Conservation (phyloP, 345 rosid genomes). For the Salix purpurea region DNA sequence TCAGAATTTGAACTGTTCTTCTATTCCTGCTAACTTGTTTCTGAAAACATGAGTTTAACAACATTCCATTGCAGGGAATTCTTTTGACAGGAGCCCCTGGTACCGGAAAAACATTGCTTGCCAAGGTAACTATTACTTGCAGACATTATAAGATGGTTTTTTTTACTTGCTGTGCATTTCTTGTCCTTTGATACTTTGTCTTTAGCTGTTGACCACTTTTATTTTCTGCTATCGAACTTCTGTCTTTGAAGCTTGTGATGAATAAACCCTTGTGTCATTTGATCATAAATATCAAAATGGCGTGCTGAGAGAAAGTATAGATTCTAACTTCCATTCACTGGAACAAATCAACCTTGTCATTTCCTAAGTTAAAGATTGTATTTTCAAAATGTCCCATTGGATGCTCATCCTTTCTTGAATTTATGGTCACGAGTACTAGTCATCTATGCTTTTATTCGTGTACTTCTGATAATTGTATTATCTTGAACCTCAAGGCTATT, state of each 20-base stretch:
- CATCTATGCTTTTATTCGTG: background rate
- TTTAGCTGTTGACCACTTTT: background rate
- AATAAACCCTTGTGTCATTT: background rate
- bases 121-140: conserved; percentile 54
- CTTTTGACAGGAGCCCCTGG: conserved; percentile 99
- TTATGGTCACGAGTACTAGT: background rate
- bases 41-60: background rate
- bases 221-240: background rate
- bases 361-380: background rate
- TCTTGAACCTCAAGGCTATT: conserved; percentile 65
- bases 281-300: background rate
- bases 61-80: conserved; percentile 63
- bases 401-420: background rate
- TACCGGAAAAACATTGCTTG: conserved; percentile 95
- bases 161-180: background rate
- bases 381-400: background rate
- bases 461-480: conserved; percentile 13
- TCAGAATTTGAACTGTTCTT: background rate
- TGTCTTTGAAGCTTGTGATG: background rate
- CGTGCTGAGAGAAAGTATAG: background rate
- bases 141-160: background rate
- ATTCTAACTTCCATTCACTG: background rate
- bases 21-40: background rate
- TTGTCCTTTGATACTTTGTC: background rate
- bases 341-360: background rate